A percentile compares a stretch with the other conserved stretches of the same genome.
Conservation (phyloP, 140 eudicot genomes). For the Senecio squalidus region DNA sequence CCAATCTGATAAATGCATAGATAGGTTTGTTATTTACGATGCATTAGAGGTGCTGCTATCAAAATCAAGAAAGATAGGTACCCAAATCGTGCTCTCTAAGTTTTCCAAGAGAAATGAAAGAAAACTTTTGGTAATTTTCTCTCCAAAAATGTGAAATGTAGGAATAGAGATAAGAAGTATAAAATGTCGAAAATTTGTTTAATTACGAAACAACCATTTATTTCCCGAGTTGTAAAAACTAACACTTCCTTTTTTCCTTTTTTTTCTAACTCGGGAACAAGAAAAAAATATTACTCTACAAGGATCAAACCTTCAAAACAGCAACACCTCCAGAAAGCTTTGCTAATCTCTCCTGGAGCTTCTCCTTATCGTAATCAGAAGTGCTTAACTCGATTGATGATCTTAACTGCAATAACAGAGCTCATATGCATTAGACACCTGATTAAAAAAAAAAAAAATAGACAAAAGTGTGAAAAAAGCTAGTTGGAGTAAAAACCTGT, state of each 20-base stretch:
- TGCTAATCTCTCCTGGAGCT: conserved; percentile 65
- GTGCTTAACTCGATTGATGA: conserved; percentile 55
- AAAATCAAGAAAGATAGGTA: neutral
- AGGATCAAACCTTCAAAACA: conserved; percentile 69
- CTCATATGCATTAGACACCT: neutral
- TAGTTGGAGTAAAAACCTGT: conserved; percentile 30
- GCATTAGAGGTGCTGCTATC: neutral
- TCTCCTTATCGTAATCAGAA: conserved; percentile 75
- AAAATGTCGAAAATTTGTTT: too few species aligned
- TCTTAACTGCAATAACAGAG: conserved; percentile 36
- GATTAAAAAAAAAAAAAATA: too few species aligned
- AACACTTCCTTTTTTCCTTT: too few species aligned
- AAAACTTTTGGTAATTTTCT: too few species aligned
- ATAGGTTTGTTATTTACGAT: too few species aligned
- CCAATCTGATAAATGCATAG: conserved; percentile 38
- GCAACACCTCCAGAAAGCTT: conserved; percentile 83
- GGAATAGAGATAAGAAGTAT: too few species aligned
- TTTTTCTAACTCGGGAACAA: too few species aligned
- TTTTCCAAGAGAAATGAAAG: too few species aligned
- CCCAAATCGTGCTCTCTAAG: neutral
- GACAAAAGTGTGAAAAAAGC: neutral
- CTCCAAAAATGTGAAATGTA: too few species aligned
- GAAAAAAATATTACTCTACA: too few species aligned
- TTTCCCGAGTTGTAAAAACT: too few species aligned
- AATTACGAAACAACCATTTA: too few species aligned